These are phyloP conservation scores for Blastomyces emzantsi DNA, from an alignment of 2,329 filamentous ascomycete genomes.

Conservation along the genomic window DNA sequence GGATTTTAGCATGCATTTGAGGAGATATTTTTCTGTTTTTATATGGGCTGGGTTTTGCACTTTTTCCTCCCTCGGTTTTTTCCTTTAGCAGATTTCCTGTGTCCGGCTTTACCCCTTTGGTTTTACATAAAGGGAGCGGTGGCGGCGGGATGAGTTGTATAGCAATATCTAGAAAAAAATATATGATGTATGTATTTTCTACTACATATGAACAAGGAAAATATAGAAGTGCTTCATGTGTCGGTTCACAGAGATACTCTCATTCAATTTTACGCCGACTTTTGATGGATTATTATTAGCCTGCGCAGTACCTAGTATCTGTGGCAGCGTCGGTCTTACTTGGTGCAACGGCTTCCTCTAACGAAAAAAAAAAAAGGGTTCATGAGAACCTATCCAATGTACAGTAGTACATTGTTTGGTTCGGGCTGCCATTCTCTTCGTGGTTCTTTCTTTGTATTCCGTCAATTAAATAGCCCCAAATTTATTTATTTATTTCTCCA, in stretches of 20 bases:
- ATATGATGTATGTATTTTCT: not conserved
- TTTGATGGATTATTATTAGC: not conserved
- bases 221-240: not conserved
- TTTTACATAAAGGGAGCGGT: not conserved
- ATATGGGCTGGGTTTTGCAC: not conserved
- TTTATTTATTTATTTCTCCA: not conserved
- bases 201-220: not conserved
- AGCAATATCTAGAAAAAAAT: not conserved
- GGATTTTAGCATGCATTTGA: not conserved
- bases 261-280: not conserved
- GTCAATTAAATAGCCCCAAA: not conserved
- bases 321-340: not conserved
- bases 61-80: slow-evolving; percentile 17
- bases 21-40: not conserved
- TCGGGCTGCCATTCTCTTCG: not conserved
- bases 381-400: not conserved
- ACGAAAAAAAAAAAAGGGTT: not conserved
- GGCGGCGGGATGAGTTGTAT: not conserved
- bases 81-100: not conserved
- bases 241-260: not conserved
- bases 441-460: not conserved
- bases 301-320: not conserved
- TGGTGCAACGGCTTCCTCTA: not conserved
- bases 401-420: not conserved
- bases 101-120: not conserved